Percentiles rank a stretch among this genome's conserved stretches.
Conservation (phyloP, 805 yeast species). For the Ascoidea tarda region DNA sequence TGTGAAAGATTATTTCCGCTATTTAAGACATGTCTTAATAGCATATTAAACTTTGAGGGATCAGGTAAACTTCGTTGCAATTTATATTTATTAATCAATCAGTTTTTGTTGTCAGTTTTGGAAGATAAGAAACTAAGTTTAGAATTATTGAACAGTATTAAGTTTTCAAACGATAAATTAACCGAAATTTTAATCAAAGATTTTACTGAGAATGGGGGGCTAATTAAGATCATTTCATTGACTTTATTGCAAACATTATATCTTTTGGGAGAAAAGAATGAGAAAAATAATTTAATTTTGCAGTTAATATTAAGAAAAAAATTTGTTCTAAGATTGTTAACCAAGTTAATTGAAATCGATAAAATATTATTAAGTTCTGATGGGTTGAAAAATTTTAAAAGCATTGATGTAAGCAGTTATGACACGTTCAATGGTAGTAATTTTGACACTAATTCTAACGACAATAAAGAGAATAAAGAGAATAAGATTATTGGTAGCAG, state of each 20-base stretch:
- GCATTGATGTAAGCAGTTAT: no score
- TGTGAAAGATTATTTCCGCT: conserved; percentile 48
- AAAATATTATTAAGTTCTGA: not conserved
- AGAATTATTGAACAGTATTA: conserved; percentile 38
- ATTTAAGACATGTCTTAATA: conserved; percentile 60
- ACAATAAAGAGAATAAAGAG: conserved; percentile 21
- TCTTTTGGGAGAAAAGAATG: conserved; percentile 31
- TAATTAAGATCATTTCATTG: conserved; percentile 61
- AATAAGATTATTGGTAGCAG: conserved; percentile 45
- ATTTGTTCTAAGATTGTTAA: conserved; percentile 49
- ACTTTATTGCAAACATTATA: conserved; percentile 58
- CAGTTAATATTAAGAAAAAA: conserved; percentile 52
- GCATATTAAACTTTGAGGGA: conserved; percentile 57
- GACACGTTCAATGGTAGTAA: no score
- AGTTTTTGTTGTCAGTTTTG: conserved; percentile 40
- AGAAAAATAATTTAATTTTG: conserved; percentile 37
- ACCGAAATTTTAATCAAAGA: conserved; percentile 61
- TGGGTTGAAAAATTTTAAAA: no score
- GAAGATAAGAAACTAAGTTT: conserved; percentile 25
- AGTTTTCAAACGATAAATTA: conserved; percentile 44
- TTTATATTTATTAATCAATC: conserved; percentile 59
- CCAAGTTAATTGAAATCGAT: not conserved
- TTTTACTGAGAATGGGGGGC: conserved; percentile 66
- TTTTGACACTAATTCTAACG: no score
- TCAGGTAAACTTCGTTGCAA: conserved; percentile 62